Percentiles rank a stretch among this genome's conserved stretches.
Conservation (phyloP, 257 asterid genomes). For the Ajuga chamaepitys region DNA sequence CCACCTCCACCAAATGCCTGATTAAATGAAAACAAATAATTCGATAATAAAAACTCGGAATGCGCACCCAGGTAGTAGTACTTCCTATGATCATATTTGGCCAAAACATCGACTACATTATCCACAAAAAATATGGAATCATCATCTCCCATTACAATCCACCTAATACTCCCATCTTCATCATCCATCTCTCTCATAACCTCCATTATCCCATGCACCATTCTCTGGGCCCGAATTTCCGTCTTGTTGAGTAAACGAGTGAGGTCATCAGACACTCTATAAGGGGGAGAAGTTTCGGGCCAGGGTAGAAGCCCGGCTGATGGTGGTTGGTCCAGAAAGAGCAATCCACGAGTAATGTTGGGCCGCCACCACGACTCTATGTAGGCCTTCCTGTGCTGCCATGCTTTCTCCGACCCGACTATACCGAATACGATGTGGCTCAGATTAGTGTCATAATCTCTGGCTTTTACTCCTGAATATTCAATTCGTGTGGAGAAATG, state of each 20-base stretch:
- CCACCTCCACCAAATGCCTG: constrained; percentile 81
- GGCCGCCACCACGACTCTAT: constrained; percentile 77
- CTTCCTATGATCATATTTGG: constrained; percentile 36
- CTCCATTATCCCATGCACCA: constrained; percentile 58
- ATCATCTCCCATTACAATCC: constrained; percentile 83
- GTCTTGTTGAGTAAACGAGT: constrained; percentile 15
- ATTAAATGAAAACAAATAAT: constrained; percentile 37
- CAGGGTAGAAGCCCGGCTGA: constrained; percentile 39
- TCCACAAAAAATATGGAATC: constrained; percentile 58
- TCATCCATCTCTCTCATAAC: constrained; percentile 26
- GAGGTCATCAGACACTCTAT: constrained; percentile 33
- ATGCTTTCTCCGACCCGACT: constrained; percentile 41
- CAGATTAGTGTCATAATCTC: constrained; percentile 18
- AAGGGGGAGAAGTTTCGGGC: constrained; percentile 53
- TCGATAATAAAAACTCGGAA: constrained; percentile 45
- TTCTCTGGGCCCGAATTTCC: constrained; percentile 20
- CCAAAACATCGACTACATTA: constrained; percentile 43
- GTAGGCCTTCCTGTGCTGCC: constrained; percentile 39
- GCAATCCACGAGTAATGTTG: constrained; percentile 36
- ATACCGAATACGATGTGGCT: constrained; percentile 51
- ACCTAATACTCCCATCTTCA: constrained; percentile 3
- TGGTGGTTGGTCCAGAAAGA: constrained; percentile 44
- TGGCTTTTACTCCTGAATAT: background rate
- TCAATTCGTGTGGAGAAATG: background rate
- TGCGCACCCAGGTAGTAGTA: constrained; percentile 43